Evolutionary conservation across 2,329 filamentous ascomycete genomes (phyloP), one percentile per base, ranked within the genome.

Genomic region (Teratosphaeria pseudoeucalypti): DNA sequence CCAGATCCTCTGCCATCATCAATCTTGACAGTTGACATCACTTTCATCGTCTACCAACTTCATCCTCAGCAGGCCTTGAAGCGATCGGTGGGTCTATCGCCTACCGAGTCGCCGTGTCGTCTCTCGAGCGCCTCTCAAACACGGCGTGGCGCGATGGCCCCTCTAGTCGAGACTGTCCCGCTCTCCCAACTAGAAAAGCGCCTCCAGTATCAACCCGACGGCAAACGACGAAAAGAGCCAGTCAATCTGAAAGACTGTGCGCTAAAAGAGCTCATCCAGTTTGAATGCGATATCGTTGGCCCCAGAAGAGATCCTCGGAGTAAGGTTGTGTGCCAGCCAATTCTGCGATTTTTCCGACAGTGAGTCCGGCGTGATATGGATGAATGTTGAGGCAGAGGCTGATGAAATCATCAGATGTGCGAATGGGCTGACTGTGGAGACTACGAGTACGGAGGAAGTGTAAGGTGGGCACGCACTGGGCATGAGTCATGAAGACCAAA

Each of bases 241-340:
- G 73, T 84, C 61, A 74, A 81, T 34, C 74, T 86, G 6, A 70
- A 64, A 39, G 73, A 81, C 56, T 87, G 84, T 70, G 72, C 78
- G 59, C 72, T 86, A 49, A 75, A 82, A 64, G 82, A 86, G 69
- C 71, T 87, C 71, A 73, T 82, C 54, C 84, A 87, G 72, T 86
- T 85, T 68, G 79, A 79, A 29, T 87, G 85, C 72, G 78, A 83
- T 67, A 73, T 83, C 10, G 74, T 78, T 9, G 71, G 75, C 39
- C 73, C 76, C 57, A 71, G 69, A 53, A 72, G 76, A 37, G 67
- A 73, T 56, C 74, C 72, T 19, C 68, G 70, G 56, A 74, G 76
- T 2, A 72, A 74, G 2, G 72, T 81, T 29, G 70, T 81, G 5
- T 86, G 84, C 66, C 74, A 79, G 68, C 81, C 81, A n/a, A 73